Conservation (phyloP, 352 stramenopile genomes). For the Pelagophyceae sp. region DNA sequence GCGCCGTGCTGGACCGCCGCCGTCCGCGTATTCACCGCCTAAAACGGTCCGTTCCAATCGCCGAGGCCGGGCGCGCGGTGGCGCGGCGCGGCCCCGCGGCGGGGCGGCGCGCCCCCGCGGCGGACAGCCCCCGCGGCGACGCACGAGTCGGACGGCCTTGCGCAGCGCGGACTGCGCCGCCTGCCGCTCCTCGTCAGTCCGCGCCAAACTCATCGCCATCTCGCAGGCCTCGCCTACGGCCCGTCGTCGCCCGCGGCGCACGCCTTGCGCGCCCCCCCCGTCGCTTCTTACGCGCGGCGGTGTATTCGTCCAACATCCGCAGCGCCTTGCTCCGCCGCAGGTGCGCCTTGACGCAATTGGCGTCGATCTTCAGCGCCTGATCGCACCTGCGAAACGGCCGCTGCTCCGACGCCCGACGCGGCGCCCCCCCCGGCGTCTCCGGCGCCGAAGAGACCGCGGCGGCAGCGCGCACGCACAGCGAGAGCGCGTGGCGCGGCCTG, state of each 20-base stretch:
- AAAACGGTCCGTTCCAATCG: background rate
- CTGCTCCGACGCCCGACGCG: too few relatives aligned
- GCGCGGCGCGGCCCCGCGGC: too few relatives aligned
- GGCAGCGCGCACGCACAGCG: background rate
- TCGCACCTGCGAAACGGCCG: too few relatives aligned
- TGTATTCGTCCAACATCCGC: background rate
- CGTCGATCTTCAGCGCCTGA: constrained; percentile 10
- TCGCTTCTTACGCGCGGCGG: background rate
- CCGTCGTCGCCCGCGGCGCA: background rate
- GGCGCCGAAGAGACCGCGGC: too few relatives aligned
- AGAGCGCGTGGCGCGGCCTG: background rate
- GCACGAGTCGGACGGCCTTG: background rate
- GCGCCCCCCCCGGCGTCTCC: too few relatives aligned
- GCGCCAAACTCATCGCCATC: background rate
- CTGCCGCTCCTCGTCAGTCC: background rate
- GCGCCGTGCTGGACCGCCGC: background rate
- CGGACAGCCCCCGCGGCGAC: too few relatives aligned
- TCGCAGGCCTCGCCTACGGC: background rate
- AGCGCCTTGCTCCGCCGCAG: constrained; percentile 2
- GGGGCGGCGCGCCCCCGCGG: too few relatives aligned
- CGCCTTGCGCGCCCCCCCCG: background rate
- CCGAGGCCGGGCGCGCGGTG: too few relatives aligned
- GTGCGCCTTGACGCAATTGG: background rate
- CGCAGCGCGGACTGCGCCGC: background rate
- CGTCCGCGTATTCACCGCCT: background rate